These are phyloP conservation scores for Guadua angustifolia DNA, from an alignment of 176 grass and related monocot genomes.

Conservation along the genomic window DNA sequence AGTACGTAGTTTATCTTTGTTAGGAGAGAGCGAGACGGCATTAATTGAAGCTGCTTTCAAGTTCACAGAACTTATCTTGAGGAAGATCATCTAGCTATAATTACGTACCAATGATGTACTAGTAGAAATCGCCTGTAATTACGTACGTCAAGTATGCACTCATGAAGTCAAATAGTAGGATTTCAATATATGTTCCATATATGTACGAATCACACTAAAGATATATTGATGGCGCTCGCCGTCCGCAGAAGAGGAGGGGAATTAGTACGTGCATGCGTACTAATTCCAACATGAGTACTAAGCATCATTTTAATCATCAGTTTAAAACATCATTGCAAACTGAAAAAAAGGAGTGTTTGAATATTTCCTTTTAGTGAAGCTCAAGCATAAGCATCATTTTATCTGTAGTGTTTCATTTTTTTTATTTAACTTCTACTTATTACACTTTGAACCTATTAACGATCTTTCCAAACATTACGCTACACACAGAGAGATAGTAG, in stretches of 20 bases:
- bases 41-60: background rate
- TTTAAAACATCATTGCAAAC: constrained; percentile 2
- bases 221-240: background rate
- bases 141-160: background rate
- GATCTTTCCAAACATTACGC: background rate
- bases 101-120: background rate
- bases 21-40: constrained; percentile 15
- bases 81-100: background rate
- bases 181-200: background rate
- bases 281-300: background rate
- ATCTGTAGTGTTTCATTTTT: background rate
- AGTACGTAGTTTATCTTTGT: constrained; percentile 14
- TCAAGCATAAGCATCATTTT: background rate
- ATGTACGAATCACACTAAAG: background rate
- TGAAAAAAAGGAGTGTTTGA: background rate
- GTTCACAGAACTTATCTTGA: background rate
- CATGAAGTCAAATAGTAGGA: background rate
- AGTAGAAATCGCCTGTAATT: background rate
- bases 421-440: background rate
- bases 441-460: background rate
- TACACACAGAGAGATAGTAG: background rate
- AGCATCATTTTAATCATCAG: background rate
- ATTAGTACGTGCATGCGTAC: background rate
- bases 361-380: background rate
- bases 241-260: background rate